These are phyloP conservation scores for Mortierella claussenii DNA, from an alignment of 192 early-diverging fungal genomes.

Conservation along the genomic window DNA sequence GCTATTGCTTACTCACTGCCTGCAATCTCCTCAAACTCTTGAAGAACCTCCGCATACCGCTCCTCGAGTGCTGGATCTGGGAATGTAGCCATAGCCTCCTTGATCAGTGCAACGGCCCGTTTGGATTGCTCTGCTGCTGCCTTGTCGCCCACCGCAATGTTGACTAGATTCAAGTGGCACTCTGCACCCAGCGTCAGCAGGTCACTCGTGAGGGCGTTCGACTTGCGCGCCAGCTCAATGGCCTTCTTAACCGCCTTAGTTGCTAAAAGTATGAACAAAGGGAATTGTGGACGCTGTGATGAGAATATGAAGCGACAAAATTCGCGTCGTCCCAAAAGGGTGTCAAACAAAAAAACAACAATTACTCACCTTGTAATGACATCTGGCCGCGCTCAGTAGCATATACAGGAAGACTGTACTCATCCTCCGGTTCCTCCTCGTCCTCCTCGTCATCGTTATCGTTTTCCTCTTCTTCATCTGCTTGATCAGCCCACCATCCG, in stretches of 20 bases:
- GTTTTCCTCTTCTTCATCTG: conserved; percentile 37
- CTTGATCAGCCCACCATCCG: conserved; percentile 52
- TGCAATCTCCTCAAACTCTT: conserved; percentile 49
- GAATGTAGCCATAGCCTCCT: conserved; percentile 41
- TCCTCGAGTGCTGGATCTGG: conserved; percentile 46
- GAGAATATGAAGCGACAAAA: not conserved
- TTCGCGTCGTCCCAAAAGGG: not conserved
- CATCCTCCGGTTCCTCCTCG: conserved; percentile 44
- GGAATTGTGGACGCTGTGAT: not conserved
- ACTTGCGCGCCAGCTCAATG: conserved; percentile 34
- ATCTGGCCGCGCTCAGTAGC: conserved; percentile 35
- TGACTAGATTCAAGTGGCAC: conserved; percentile 48
- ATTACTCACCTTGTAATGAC: conserved; percentile 37
- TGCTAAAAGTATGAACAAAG: conserved; percentile 10
- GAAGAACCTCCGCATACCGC: conserved; percentile 39
- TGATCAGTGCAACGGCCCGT: conserved; percentile 41
- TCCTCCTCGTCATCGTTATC: conserved; percentile 32
- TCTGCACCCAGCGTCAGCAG: conserved; percentile 49
- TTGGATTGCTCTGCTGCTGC: conserved; percentile 44
- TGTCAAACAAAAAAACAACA: not conserved
- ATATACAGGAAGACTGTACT: conserved; percentile 46
- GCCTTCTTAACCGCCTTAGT: conserved; percentile 40
- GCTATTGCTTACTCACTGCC: conserved; percentile 7
- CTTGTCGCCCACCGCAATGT: conserved; percentile 49
- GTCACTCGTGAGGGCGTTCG: conserved; percentile 29